phyloP scores from a whole-genome alignment of 345 rosid genomes.

The Camelina laxa region DNA sequence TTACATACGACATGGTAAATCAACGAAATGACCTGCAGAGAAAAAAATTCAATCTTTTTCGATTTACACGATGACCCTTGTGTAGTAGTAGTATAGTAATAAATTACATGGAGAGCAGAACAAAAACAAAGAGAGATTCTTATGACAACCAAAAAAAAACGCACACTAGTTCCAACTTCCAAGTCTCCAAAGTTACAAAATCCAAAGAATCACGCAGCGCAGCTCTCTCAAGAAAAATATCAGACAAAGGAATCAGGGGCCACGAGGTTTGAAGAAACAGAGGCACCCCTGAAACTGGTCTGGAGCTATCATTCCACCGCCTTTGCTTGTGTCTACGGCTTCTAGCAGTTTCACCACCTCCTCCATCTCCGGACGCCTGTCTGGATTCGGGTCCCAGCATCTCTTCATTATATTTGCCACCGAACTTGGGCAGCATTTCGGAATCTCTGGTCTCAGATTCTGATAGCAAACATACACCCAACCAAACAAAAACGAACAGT shows the following conservation, averaged over 20 bases:
- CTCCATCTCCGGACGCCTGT: constrained; percentile 79
- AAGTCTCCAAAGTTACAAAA: constrained; percentile 33
- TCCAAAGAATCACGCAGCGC: constrained; percentile 35
- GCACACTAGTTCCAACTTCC: constrained; percentile 32
- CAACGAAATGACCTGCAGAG: background rate
- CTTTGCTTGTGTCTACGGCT: constrained; percentile 78
- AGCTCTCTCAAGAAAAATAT: constrained; percentile 22
- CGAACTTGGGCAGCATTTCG: constrained; percentile 75
- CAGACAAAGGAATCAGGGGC: constrained; percentile 53
- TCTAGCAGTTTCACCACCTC: constrained; percentile 74
- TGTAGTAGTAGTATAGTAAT: constrained; percentile 1
- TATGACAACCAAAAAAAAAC: background rate
- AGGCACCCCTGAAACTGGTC: constrained; percentile 69
- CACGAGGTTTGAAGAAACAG: constrained; percentile 65
- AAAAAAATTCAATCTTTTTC: constrained; percentile 22
- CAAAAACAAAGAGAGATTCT: constrained; percentile 1
- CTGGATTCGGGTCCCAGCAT: constrained; percentile 80
- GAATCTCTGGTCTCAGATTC: constrained; percentile 78
- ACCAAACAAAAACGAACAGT: background rate
- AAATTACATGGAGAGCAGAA: constrained; percentile 32
- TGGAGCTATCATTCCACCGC: constrained; percentile 92
- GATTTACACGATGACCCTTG: constrained; percentile 30
- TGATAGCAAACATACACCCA: constrained; percentile 36
- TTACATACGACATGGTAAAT: background rate
- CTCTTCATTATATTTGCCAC: constrained; percentile 71